Base-by-base conservation (phyloP, 352 stramenopile genomes). In the Bremia lactucae region DNA sequence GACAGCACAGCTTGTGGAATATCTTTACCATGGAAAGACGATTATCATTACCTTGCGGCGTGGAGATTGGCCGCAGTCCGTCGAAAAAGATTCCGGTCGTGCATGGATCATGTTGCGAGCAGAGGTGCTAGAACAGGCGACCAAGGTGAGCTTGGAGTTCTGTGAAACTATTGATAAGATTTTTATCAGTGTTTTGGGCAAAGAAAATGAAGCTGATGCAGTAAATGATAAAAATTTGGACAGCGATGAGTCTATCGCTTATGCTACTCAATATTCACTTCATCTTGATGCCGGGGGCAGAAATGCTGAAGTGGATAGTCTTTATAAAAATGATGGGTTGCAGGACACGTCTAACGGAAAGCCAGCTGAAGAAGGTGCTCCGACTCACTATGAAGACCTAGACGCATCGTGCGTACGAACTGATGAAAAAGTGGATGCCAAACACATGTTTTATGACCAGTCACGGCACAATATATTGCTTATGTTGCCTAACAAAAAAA, bases 101-200 rank as follows among this genome's bases (percentile, higher is more conserved):
- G n/a, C n/a, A n/a, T n/a, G n/a, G n/a, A n/a, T n/a, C n/a, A n/a
- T n/a, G n/a, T n/a, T n/a, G n/a, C n/a, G n/a, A n/a, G n/a, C n/a
- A n/a, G n/a, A n/a, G n/a, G n/a, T n/a, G n/a, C n/a, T n/a, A n/a
- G n/a, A n/a, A n/a, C n/a, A n/a, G n/a, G n/a, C n/a, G n/a, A n/a
- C n/a, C n/a, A n/a, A n/a, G n/a, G n/a, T n/a, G n/a, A n/a, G n/a
- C n/a, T n/a, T n/a, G n/a, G n/a, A n/a, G n/a, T n/a, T n/a, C 22
- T 7, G 16, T 16, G 31, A 14, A 22, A 13, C 9, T 44, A 46
- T 43, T 55, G n/a, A n/a, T n/a, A n/a, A n/a, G n/a, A n/a, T n/a
- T n/a, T n/a, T n/a, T n/a, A n/a, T n/a, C n/a, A n/a, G n/a, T n/a
- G n/a, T n/a, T n/a, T n/a, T n/a, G n/a, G n/a, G n/a, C n/a, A n/a